Evolutionary conservation across 1,284 basidiomycete species (phyloP), one percentile per base, ranked within the genome.

Genomic region (Cryptococcus sp.): DNA sequence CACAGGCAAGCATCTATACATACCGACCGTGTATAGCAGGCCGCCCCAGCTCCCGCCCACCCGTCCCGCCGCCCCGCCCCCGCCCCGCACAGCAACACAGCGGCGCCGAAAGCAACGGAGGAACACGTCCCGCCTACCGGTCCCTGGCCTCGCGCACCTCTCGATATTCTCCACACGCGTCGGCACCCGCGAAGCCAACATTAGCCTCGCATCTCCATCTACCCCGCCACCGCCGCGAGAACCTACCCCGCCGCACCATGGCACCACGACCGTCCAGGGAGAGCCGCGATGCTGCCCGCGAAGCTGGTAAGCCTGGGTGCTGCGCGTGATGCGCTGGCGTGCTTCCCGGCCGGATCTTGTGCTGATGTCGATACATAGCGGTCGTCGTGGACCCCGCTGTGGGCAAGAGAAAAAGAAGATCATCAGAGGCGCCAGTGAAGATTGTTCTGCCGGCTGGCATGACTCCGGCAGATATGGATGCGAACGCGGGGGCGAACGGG

Each of bases 341-440:
- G 7, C n/a, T 44, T 18, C 7, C 42, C 23, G 42, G 7, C 23
- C n/a, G n/a, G 21, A 45, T 21, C 24, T 11, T 20, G 20, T 21
- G 20, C 15, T 21, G 44, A 45, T 2, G 44, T 21, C 21, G n/a
- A 12, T 42, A 33, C 28, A 33, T 33, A 9, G 28, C 28, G 9
- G 28, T 33, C 28, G 9, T 5, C 9, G 28, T 33, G 4, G n/a
- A 18, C 42, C 12, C 23, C n/a, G 42, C 42, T 15, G 23, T 18
- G 11, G 23, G 23, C 44, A 58, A 61, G 52, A 50, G 64, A 5
- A 38, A 37, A 46, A 37, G 59, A 55, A 56, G 43, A 39, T 13
- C 42, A 18, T 44, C 42, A 1, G 18, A 44, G 20, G 42, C n/a
- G 21, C 40, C 16, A 44, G 23, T 44, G 18, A 44, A 44, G 42